Conservation (phyloP, 2,329 filamentous ascomycete species). For the Leptographium procerum region DNA sequence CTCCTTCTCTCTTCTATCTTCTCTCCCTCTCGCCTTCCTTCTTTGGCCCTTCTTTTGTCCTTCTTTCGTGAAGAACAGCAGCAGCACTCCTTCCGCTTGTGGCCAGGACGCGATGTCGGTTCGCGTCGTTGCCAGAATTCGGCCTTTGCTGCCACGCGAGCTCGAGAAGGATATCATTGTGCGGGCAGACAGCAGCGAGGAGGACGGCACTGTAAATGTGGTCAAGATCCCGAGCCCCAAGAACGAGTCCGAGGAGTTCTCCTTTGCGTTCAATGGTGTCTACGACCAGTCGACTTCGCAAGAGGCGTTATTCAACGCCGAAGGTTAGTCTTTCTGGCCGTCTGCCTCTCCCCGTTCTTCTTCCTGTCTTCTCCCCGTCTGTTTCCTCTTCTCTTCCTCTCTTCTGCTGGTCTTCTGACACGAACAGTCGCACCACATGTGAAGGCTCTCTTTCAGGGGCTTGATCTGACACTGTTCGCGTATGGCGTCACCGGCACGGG, state of each 20-base stretch:
- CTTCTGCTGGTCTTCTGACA: neutral
- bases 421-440: constrained; percentile 69
- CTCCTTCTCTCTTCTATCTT: neutral
- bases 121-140: constrained; percentile 80
- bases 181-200: constrained; percentile 48
- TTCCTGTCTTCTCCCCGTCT: neutral
- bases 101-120: constrained; percentile 44
- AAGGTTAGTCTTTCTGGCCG: constrained; percentile 35
- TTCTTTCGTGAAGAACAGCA: neutral
- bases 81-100: neutral
- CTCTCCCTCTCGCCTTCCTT: neutral
- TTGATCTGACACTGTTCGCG: constrained; percentile 81
- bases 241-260: constrained; percentile 82
- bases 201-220: constrained; percentile 51
- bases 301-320: constrained; percentile 76
- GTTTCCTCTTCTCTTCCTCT: neutral
- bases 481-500: constrained; percentile 90
- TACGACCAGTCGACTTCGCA: constrained; percentile 74
- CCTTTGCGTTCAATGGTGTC: constrained; percentile 88
- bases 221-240: constrained; percentile 90
- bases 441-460: constrained; percentile 82
- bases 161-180: constrained; percentile 82
- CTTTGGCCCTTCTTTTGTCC: neutral
- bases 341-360: neutral
- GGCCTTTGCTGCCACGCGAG: constrained; percentile 78